Evolutionary conservation across 2,329 filamentous ascomycete genomes (phyloP).

Genomic region (Ascochyta rabiei): DNA sequence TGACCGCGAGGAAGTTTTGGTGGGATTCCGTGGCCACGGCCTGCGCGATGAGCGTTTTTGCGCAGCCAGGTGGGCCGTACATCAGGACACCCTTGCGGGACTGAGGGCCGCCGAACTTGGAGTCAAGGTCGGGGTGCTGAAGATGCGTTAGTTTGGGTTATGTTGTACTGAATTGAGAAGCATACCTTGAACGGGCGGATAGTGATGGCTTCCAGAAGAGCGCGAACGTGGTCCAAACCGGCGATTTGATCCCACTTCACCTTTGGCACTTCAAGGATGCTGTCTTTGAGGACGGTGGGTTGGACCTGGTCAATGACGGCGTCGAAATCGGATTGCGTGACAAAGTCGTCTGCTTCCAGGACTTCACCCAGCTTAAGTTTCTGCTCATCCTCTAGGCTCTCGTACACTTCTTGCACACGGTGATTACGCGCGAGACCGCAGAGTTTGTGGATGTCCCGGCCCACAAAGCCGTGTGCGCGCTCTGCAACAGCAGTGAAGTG

Average conservation of each 20-base stretch:
- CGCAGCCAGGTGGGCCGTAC: slow-evolving; percentile 92
- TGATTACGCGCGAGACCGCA: slow-evolving; percentile 60
- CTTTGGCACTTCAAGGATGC: slow-evolving; percentile 85
- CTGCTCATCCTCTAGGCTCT: slow-evolving; percentile 26
- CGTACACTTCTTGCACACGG: slow-evolving; percentile 27
- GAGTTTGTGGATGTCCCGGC: slow-evolving; percentile 74
- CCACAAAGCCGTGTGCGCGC: slow-evolving; percentile 86
- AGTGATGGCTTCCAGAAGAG: slow-evolving; percentile 62
- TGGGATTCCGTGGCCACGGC: slow-evolving; percentile 89
- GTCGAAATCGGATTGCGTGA: slow-evolving; percentile 61
- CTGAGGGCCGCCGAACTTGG: slow-evolving; percentile 43
- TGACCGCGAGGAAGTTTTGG: slow-evolving; percentile 93
- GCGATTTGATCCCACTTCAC: slow-evolving; percentile 88
- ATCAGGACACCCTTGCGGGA: slow-evolving; percentile 82
- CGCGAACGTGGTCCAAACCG: slow-evolving; percentile 78
- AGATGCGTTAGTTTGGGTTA: slow-evolving; percentile 3
- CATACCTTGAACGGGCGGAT: slow-evolving; percentile 63
- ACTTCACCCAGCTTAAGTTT: slow-evolving; percentile 29
- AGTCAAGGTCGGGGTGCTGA: slow-evolving; percentile 44
- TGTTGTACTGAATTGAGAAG: neutral
- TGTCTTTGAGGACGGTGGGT: slow-evolving; percentile 86
- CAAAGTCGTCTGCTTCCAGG: slow-evolving; percentile 26
- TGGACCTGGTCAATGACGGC: slow-evolving; percentile 71
- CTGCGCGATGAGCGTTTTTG: slow-evolving; percentile 90
- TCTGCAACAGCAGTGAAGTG: slow-evolving; percentile 64